Evolutionary conservation across 441 rosid species (phyloP).

Genomic region (Adansonia madagascariensis): DNA sequence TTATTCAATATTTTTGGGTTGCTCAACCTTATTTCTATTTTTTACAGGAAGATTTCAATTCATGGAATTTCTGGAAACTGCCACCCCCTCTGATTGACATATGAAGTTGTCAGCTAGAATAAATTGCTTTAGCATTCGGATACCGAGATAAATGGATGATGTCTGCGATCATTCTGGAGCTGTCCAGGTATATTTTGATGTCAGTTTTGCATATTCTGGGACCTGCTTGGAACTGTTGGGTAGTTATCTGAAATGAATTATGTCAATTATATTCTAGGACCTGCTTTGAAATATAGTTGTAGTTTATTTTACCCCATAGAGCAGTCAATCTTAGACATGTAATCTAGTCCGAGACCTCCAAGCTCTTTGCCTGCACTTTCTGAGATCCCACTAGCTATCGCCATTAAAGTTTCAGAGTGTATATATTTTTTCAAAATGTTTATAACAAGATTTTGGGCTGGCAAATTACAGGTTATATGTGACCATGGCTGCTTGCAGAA

Average conservation of each 20-base stretch:
- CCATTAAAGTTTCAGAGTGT: not conserved
- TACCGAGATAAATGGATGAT: slow-evolving; percentile 14
- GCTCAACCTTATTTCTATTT: slow-evolving; percentile 25
- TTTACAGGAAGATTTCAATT: slow-evolving; percentile 84
- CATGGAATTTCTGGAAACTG: slow-evolving; percentile 95
- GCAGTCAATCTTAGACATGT: not conserved
- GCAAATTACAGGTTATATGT: slow-evolving; percentile 29
- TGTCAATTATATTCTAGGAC: slow-evolving; percentile 2
- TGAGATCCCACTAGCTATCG: not conserved
- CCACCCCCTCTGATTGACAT: slow-evolving; percentile 61
- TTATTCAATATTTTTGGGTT: not conserved
- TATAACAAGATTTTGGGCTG: not conserved
- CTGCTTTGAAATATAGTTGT: not conserved
- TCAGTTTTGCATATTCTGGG: not conserved
- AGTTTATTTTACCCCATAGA: not conserved
- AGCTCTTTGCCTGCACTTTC: slow-evolving; percentile 13
- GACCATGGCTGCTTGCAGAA: slow-evolving; percentile 25
- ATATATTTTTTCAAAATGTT: not conserved
- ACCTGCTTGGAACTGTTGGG: not conserved
- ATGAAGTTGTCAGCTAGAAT: slow-evolving; percentile 34
- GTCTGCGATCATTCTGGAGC: slow-evolving; percentile 26
- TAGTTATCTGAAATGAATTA: not conserved
- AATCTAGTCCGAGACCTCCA: not conserved
- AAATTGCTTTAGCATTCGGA: slow-evolving; percentile 5
- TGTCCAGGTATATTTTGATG: slow-evolving; percentile 36